Evolutionary conservation across 352 stramenopile species (phyloP), one percentile per base, ranked within the genome.

Genomic region (Aphanomyces cochlioides): DNA sequence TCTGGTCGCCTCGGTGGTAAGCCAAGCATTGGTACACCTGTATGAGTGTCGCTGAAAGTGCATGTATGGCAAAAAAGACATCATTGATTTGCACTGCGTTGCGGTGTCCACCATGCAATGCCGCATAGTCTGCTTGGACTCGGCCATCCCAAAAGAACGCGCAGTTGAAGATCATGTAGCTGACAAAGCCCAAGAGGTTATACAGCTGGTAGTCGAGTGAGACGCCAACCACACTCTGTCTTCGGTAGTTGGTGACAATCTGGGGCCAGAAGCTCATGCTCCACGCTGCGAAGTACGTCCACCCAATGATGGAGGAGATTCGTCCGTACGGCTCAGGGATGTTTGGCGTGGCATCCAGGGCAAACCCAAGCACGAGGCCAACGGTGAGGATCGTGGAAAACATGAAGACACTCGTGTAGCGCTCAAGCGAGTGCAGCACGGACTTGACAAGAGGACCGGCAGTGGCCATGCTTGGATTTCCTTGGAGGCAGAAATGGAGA

Each of bases 31-130:
- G 95, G 53, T 82, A 83, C 0, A 98, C 77, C 28, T 92, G 98
- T 19, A 96, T 89, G 17, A 98, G 77, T 13, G 96, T 47, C 0
- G 92, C 77, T 3, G 88, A 17, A 2, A 91, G 72, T 0, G 96
- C 96, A 78, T 99, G 96, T 17, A 98, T 73, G 2, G 93, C 92
- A 77, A 99, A 98, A 61, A 98, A 96, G 28, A 96, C 91, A 71
- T 98, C 92, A 73, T 97, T 97, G 41, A 90, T 75, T 64, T 94
- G 85, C 4, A 98, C 90, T 7, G 85, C 83, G 58, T 95, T 96
- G 71, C 79, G 81, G 73, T 95, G 78, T 60, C 86, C 89, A 56
- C 80, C 53, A 68, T 97, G 77, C 21, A 79, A 81, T 7, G 76
- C 73, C 79, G 90, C 90, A 76, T 98, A 98, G 66, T 93, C 78